These are phyloP conservation scores for Ophiostoma montium DNA, from an alignment of 2,329 filamentous ascomycete species.

Conservation along the genomic window DNA sequence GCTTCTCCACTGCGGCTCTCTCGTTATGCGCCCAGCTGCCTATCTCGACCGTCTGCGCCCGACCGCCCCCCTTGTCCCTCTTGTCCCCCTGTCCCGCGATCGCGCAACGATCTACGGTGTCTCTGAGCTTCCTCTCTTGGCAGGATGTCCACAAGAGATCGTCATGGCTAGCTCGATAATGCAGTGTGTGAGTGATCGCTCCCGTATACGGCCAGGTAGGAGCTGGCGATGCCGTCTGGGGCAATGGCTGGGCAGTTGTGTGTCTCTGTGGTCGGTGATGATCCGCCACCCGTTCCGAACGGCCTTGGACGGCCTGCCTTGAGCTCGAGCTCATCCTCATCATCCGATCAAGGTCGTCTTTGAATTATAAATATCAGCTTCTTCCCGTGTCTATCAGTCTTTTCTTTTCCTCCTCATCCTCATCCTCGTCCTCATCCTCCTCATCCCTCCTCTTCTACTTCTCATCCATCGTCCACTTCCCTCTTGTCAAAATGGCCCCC, in stretches of 20 bases:
- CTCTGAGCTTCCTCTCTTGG: constrained; percentile 1
- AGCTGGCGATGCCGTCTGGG: no score
- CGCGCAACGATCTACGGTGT: not conserved
- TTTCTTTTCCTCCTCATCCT: not conserved
- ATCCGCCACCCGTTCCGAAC: no score
- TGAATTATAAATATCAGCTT: not conserved
- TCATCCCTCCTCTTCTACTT: not conserved
- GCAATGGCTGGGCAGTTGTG: no score
- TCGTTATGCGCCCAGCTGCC: not conserved
- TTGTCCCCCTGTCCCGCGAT: not conserved
- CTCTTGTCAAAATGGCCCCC: constrained; percentile 4
- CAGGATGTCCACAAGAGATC: not conserved
- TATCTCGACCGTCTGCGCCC: not conserved
- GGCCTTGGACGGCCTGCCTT: no score
- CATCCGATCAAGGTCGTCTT: no score
- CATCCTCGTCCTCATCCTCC: not conserved
- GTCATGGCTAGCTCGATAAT: not conserved
- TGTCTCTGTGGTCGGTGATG: no score
- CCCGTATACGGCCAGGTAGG: no score
- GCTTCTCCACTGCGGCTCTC: not conserved
- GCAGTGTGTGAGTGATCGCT: no score
- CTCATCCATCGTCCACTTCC: not conserved
- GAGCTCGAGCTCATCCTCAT: no score
- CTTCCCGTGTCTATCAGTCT: not conserved
- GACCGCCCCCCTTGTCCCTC: not conserved